Evolutionary conservation across 768 basidiomycete genomes (phyloP), one percentile per base, ranked within the genome.

Genomic region (Lentinula guzmanii): DNA sequence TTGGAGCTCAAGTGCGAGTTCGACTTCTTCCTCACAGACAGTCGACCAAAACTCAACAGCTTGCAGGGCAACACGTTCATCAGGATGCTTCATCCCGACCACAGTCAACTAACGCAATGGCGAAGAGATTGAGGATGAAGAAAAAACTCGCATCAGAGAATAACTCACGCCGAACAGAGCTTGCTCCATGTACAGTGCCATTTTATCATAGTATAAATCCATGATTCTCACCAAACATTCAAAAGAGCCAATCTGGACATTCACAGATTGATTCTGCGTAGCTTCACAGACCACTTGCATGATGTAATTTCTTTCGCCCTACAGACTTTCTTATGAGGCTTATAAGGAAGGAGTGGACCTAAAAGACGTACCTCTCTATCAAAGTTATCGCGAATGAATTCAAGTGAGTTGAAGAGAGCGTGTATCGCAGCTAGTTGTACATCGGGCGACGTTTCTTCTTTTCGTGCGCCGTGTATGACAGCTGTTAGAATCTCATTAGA

Each of bases 221-320:
- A 99, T 98, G 70, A 98, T 97, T 69, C 88, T 85, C 34, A 98
- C 96, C 13, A 99, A 79, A 75, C 91, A 94, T 71, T 97, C 95
- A 68, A 97, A 99, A 4, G 97, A 90, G 34, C 87, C 93, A n/a
- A 97, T 90, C 77, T 98, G 96, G 39, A 98, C 95, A 39, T 81
- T 74, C 2, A 90, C 85, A 1, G 86, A 75, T 1, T 82, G 63
- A 67, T 88, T 95, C 73, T 98, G 97, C 0, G 97, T 98, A 0
- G 96, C 96, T 70, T 98, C 97, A 71, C 97, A 99, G 16, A 98
- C 92, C 46, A 98, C 95, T 78, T 99, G 97, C 97, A 99, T 99
- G 74, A 99, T 98, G 77, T 97, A 98, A 76, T 98, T 99, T 52
- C 97, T 86, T 74, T 99, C 97, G 66, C 97, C 97, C 94, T 98